phyloP scores from a whole-genome alignment of 352 stramenopile genomes.

The Thalassiosira exigua region DNA sequence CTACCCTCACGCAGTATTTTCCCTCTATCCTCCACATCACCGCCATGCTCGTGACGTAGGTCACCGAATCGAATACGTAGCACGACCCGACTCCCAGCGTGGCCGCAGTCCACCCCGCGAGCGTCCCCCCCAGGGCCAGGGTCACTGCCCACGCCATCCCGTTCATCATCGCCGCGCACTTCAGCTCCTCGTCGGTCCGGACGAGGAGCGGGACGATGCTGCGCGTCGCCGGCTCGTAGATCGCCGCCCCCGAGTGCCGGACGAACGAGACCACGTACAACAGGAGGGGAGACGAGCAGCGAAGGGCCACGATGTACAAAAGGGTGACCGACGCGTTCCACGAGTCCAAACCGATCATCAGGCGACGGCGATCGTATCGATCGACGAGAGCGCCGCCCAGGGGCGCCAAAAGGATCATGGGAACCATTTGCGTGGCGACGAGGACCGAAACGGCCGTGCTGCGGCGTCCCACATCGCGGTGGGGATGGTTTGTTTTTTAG shows the following conservation, averaged over 20 bases:
- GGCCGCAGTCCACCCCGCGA: constrained; percentile 40
- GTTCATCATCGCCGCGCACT: constrained; percentile 54
- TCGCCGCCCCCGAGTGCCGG: constrained; percentile 38
- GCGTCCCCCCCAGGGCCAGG: constrained; percentile 43
- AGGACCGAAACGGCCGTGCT: constrained; percentile 50
- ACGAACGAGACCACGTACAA: constrained; percentile 53
- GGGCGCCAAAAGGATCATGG: constrained; percentile 51
- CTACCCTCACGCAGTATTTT: constrained; percentile 2
- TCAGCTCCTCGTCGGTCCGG: constrained; percentile 44
- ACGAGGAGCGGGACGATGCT: constrained; percentile 59
- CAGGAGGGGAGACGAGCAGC: constrained; percentile 31
- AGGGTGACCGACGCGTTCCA: constrained; percentile 9
- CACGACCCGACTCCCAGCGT: constrained; percentile 52
- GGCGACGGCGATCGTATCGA: constrained; percentile 45
- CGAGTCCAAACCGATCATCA: constrained; percentile 62
- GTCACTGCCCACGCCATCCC: constrained; percentile 57
- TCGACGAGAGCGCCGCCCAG: constrained; percentile 62
- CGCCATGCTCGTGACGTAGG: constrained; percentile 41
- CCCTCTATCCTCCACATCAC: constrained; percentile 36
- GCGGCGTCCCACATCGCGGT: too few species aligned
- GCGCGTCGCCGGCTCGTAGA: constrained; percentile 54
- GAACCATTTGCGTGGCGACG: constrained; percentile 52
- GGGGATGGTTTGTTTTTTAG: too few species aligned
- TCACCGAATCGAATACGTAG: constrained; percentile 52
- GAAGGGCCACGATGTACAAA: constrained; percentile 50